A percentile compares a stretch with the other conserved stretches of the same genome.
These are phyloP conservation scores for Trichoderma parareesei DNA, from an alignment of 495 filamentous ascomycete species.

Conservation along the genomic window DNA sequence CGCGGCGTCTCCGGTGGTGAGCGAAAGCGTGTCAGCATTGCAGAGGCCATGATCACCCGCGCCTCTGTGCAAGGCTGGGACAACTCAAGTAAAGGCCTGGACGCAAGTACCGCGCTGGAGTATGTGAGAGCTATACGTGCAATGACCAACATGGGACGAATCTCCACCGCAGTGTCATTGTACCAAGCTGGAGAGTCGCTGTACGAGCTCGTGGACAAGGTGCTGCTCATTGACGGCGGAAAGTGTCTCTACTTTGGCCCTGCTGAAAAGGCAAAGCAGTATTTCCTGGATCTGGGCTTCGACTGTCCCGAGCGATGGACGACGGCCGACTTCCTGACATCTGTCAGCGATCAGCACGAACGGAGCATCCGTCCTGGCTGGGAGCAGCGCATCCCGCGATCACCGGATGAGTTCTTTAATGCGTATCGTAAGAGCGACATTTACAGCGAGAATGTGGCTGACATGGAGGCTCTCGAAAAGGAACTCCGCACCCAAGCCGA, in stretches of 20 bases:
- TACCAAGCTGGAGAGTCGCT: constrained; percentile 64
- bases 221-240: constrained; percentile 57
- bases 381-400: constrained; percentile 57
- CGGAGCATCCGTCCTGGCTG: constrained; percentile 53
- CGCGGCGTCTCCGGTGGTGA: constrained; percentile 55
- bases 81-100: constrained; percentile 43
- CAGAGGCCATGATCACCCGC: constrained; percentile 25
- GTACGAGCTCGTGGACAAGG: constrained; percentile 64
- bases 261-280: constrained; percentile 47
- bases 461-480: constrained; percentile 41
- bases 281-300: constrained; percentile 56
- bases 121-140: constrained; percentile 39
- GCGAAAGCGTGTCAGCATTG: constrained; percentile 40
- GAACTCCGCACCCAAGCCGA: background rate
- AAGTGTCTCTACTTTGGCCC: constrained; percentile 62
- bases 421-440: constrained; percentile 50
- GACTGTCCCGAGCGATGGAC: constrained; percentile 47
- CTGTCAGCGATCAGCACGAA: constrained; percentile 59
- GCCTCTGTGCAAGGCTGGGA: constrained; percentile 40
- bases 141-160: constrained; percentile 46
- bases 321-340: constrained; percentile 65
- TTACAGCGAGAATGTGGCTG: constrained; percentile 39
- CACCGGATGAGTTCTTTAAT: constrained; percentile 59
- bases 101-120: constrained; percentile 40
- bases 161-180: constrained; percentile 54